Evolutionary conservation across 164 flowering plant species (phyloP).

Genomic region (Tinospora cordifolia): DNA sequence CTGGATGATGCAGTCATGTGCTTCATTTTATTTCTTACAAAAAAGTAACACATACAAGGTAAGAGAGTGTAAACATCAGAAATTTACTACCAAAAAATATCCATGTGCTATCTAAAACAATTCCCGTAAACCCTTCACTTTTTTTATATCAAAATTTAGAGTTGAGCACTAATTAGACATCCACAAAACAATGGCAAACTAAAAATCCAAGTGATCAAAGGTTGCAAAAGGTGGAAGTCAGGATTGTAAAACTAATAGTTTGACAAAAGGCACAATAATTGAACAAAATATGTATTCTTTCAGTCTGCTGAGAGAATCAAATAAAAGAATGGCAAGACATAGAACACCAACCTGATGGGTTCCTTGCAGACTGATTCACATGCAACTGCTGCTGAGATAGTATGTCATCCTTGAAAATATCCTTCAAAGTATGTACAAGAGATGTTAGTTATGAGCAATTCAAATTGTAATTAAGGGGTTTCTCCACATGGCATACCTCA

Average conservation of each 20-base stretch:
- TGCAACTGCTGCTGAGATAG: slow-evolving; percentile 23
- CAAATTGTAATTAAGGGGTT: slow-evolving; percentile 2
- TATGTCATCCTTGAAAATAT: slow-evolving; percentile 23
- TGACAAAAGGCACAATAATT: background rate
- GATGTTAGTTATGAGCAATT: background rate
- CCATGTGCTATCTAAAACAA: background rate
- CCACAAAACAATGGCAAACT: background rate
- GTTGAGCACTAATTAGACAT: background rate
- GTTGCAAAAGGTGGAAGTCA: background rate
- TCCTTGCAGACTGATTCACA: slow-evolving; percentile 18
- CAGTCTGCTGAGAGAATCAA: background rate
- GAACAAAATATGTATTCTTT: background rate
- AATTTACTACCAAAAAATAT: background rate
- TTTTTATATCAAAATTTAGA: background rate
- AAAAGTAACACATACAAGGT: background rate
- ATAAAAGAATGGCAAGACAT: background rate
- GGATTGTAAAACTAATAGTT: background rate
- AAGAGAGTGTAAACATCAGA: background rate
- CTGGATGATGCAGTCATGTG: slow-evolving; percentile 17
- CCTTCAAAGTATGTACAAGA: slow-evolving; percentile 26
- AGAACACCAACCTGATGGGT: slow-evolving; percentile 30
- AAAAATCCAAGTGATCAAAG: background rate
- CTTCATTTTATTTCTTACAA: slow-evolving; percentile 2
- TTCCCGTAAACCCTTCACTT: background rate
- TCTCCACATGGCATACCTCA: slow-evolving; percentile 22